Percentiles rank a stretch among this genome's conserved stretches.
Evolutionary conservation across 2,329 filamentous ascomycete genomes (phyloP).

Genomic region (Elsinoe fawcettii): DNA sequence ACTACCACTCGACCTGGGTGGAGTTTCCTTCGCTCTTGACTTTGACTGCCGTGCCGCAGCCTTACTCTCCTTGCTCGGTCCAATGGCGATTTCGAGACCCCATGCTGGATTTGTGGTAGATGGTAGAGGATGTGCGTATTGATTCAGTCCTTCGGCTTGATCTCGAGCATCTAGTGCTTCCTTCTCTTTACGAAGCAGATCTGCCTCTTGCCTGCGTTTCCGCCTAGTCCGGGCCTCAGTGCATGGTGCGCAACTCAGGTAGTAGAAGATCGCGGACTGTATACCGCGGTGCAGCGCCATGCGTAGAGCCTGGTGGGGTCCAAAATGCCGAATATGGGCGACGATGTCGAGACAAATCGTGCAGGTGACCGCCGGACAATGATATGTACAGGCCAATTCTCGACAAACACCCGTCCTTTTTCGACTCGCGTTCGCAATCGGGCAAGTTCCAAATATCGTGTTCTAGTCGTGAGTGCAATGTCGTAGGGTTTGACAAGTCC

Average conservation of each 20-base stretch:
- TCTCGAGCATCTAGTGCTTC: slow-evolving; percentile 38
- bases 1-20: slow-evolving; percentile 15
- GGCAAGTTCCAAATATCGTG: neutral
- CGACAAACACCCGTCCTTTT: neutral
- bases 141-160: slow-evolving; percentile 18
- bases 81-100: slow-evolving; percentile 76
- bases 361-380: too few species aligned
- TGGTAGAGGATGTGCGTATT: slow-evolving; percentile 72
- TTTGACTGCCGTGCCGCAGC: slow-evolving; percentile 35
- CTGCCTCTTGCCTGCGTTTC: slow-evolving; percentile 63
- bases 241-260: slow-evolving; percentile 72
- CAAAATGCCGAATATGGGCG: neutral
- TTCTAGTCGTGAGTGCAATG: neutral
- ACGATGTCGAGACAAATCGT: neutral
- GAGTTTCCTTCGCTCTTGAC: slow-evolving; percentile 37
- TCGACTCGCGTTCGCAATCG: neutral
- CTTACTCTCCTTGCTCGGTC: slow-evolving; percentile 43
- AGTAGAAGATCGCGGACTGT: slow-evolving; percentile 71
- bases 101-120: slow-evolving; percentile 85
- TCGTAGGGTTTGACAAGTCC: neutral
- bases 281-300: slow-evolving; percentile 42
- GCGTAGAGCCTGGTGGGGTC: neutral
- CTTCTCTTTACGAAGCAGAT: slow-evolving; percentile 59
- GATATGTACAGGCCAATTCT: too few species aligned
- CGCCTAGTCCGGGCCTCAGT: slow-evolving; percentile 61